These are phyloP conservation scores for Multifurca ochricompacta DNA, from an alignment of 768 basidiomycete genomes.

Conservation along the genomic window DNA sequence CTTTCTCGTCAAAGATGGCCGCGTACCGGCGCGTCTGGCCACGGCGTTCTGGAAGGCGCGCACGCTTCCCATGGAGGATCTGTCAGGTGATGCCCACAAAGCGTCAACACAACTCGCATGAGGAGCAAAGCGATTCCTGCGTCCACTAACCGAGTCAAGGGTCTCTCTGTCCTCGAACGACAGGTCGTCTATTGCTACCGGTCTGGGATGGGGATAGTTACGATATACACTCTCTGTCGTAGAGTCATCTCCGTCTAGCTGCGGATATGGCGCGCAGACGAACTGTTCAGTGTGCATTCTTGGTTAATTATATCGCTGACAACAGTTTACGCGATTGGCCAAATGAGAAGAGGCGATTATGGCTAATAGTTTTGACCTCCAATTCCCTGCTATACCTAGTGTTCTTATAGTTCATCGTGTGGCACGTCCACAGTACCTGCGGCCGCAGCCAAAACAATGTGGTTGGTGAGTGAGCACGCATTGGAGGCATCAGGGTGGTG, in stretches of 20 bases:
- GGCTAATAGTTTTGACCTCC: not conserved
- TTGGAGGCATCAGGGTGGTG: not conserved
- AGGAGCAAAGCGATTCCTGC: not conserved
- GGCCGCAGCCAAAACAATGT: conserved; percentile 15
- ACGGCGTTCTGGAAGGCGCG: conserved; percentile 9
- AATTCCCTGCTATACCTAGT: not conserved
- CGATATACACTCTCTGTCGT: not conserved
- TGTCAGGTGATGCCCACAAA: not conserved
- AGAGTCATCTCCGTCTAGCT: conserved; percentile 8
- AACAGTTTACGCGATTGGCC: no score
- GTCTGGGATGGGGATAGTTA: conserved; percentile 7
- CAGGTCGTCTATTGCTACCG: conserved; percentile 11
- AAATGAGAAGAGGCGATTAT: no score
- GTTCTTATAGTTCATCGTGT: conserved; percentile 12
- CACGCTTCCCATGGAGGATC: conserved; percentile 12
- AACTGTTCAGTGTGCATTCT: conserved; percentile 4
- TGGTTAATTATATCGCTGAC: no score
- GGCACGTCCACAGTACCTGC: conserved; percentile 8
- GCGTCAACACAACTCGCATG: not conserved
- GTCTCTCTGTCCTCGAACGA: not conserved
- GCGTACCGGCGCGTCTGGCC: conserved; percentile 18
- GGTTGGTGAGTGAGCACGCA: conserved; percentile 14
- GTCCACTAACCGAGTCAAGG: conserved; percentile 7
- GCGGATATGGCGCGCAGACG: not conserved
- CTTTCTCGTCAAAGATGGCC: conserved; percentile 18